Base-by-base conservation (phyloP, 441 rosid species). In the Arabidopsis lyrata region DNA sequence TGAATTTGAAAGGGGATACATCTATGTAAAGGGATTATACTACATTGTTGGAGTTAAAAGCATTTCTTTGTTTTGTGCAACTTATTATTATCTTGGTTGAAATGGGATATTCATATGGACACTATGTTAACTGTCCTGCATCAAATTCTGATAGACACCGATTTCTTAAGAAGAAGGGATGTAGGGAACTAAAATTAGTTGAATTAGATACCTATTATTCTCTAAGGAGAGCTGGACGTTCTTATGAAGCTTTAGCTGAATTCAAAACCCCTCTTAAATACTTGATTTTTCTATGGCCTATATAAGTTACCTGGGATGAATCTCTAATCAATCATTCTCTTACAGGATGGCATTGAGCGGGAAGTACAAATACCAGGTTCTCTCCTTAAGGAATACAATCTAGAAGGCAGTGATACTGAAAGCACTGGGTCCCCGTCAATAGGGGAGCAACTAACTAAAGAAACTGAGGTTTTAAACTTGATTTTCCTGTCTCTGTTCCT, bases 341-440 rank as follows among this genome's bases (percentile, higher is more conserved):
- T 71, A 69, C 79, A 89, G 95, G 82, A 64, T 77, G 77, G 67
- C 73, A 20, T 66, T 16, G 78, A 70, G 45, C 77, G 63, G 71
- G 83, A 56, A 62, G 56, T 55, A 18, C 83, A 77, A 67, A 70
- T 39, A 42, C 66, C 86, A 8, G 81, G 74, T 76, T 78, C 95
- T 70, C 96, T 96, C 63, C 97, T 92, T 67, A 87, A 84, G 49
- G 72, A 94, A 50, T 96, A 93, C 83, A 82, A 86, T 84, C 85
- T 93, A 67, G 82, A 70, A 77, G 92, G 82, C 60, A 77, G 71
- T 61, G 78, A 69, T 53, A 75, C 81, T 66, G 85, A 78, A 68
- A 82, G 78, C 72, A 59, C 53, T 39, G 75, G 72, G 53, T 52
- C 68, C 22, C 53, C 77, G 74, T 54, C 78, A 27, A 27, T 65